A percentile compares a stretch with the other conserved stretches of the same genome.
Evolutionary conservation across 495 filamentous ascomycete species (phyloP).

Genomic region (Trichoderma gamsii): DNA sequence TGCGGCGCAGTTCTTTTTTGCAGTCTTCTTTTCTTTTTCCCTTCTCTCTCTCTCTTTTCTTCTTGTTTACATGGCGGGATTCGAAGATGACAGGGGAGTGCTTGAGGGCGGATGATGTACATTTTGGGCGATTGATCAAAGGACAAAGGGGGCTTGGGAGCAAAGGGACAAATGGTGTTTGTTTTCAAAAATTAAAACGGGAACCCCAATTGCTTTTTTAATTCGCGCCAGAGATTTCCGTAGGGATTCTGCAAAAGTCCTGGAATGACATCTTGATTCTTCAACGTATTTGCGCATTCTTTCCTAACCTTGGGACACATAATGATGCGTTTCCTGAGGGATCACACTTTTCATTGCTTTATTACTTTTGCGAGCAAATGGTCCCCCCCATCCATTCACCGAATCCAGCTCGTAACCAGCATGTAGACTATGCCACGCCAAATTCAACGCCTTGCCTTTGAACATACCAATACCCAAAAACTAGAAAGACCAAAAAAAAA

Average conservation of each 20-base stretch:
- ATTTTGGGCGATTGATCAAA: constrained; percentile 13
- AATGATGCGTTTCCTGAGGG: neutral
- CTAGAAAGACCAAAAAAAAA: no score
- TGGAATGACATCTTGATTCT: constrained; percentile 8
- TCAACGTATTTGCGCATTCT: neutral
- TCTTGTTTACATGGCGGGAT: constrained; percentile 8
- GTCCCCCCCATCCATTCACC: neutral
- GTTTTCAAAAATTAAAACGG: neutral
- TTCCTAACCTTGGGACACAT: neutral
- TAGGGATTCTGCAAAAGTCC: neutral
- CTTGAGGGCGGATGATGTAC: constrained; percentile 11
- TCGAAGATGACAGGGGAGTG: neutral
- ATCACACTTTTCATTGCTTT: neutral
- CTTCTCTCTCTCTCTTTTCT: neutral
- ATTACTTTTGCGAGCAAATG: no score
- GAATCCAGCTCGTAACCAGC: neutral
- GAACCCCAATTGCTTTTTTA: neutral
- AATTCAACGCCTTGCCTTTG: no score
- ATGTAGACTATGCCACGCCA: no score
- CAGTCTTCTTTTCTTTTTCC: neutral
- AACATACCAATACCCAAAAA: no score
- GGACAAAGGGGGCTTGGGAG: constrained; percentile 12
- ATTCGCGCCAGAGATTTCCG: constrained; percentile 2
- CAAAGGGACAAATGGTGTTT: constrained; percentile 15
- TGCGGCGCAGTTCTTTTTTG: neutral